These are phyloP conservation scores for Leishmania tropica DNA, from an alignment of 208 protist species.

Conservation along the genomic window DNA sequence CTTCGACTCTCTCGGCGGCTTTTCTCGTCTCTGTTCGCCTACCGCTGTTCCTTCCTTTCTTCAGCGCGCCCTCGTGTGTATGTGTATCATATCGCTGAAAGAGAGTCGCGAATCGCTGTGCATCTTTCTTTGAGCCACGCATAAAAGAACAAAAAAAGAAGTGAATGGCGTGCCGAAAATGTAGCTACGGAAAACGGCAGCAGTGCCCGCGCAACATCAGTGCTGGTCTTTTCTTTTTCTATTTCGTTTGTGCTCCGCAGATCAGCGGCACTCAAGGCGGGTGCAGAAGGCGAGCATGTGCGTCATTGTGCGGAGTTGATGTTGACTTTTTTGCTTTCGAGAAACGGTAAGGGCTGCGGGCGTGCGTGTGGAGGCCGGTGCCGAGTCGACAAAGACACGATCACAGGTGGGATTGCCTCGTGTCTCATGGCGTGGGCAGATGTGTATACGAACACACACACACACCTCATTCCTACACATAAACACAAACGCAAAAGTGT, in stretches of 20 bases:
- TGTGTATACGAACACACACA: neutral
- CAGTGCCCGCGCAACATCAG: neutral
- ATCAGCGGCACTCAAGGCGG: neutral
- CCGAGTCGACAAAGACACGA: neutral
- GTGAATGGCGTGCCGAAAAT: neutral
- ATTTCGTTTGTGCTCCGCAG: neutral
- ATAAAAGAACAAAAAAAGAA: neutral
- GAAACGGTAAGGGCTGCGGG: neutral
- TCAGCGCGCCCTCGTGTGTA: too few relatives aligned
- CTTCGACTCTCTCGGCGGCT: neutral
- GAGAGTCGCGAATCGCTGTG: neutral
- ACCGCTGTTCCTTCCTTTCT: neutral
- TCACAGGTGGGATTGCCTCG: neutral
- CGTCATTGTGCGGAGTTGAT: neutral
- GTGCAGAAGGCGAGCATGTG: neutral
- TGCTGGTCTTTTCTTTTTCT: neutral
- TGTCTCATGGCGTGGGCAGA: neutral
- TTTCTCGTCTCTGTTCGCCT: neutral
- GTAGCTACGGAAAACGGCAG: neutral
- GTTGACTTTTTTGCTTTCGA: neutral
- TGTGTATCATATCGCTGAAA: neutral
- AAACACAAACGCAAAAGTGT: neutral
- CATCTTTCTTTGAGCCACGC: neutral
- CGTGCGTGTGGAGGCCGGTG: neutral
- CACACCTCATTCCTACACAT: too few relatives aligned